Base-by-base conservation (phyloP, 1,284 basidiomycete species). In the Gymnopus androsaceus region DNA sequence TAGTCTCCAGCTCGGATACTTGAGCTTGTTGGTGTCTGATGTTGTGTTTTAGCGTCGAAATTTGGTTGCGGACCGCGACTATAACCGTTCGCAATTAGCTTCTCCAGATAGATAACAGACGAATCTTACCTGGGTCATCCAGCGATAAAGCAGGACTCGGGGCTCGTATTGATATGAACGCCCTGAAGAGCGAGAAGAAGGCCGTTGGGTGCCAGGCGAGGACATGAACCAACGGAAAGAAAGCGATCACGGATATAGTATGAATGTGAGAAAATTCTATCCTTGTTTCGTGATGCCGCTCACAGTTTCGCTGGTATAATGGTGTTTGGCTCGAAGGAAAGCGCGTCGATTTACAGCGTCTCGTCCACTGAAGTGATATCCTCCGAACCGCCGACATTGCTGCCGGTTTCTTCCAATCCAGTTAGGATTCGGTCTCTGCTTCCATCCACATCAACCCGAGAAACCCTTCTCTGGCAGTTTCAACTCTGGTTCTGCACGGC, bases 31-130 rank as follows among this genome's bases (percentile, higher is more conserved):
- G 56, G 12, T 57, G 56, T 60, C 89, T 76, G 61, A 91, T 91
- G 65, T 77, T 83, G 67, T 91, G 88, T 69, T 84, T 88, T 63
- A 90, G 72, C 38, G 83, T 83, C 58, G 87, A 88, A 69, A 91
- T 85, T 61, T 90, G 87, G 61, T 79, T 83, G 56, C 87, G 81
- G 56, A 89, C 75, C 61, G 82, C 79, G 65, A 89, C 87, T 90
- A 34, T 34, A 56, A 44, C 5, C 9, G 27, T n/a, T 17, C 60
- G 63, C 61, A 52, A 47, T 37, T 21, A 50, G 31, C 34, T 17
- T 31, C 45, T 30, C 17, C 41, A 38, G 54, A 56, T 15, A 47
- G 38, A 27, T 21, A 19, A 30, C 21, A 36, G 46, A 30, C 25
- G 23, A 33, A 37, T 25, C 73, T 60, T 70, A 87, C 87, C 82